phyloP scores from a whole-genome alignment of 2,329 filamentous ascomycete species.

The Alternaria novae-zelandiae region DNA sequence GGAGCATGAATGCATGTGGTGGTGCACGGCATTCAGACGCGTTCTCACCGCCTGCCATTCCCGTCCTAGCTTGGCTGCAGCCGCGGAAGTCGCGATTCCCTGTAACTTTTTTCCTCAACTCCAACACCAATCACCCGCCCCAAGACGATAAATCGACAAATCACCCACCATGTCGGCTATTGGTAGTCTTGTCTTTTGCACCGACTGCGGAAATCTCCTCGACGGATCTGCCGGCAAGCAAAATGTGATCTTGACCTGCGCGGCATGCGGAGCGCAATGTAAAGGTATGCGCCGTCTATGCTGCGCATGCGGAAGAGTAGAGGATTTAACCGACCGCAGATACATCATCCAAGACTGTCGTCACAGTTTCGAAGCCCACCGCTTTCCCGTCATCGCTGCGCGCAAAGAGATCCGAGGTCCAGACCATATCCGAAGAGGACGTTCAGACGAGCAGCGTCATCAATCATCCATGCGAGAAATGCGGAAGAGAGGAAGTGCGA shows the following conservation, averaged over 20 bases:
- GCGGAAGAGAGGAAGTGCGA: conserved; percentile 80
- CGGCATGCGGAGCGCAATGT: conserved; percentile 77
- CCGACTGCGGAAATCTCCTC: conserved; percentile 87
- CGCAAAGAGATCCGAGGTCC: conserved; percentile 84
- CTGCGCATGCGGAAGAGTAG: neutral
- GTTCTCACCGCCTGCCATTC: conserved; percentile 37
- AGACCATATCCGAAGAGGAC: conserved; percentile 79
- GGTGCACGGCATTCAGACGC: conserved; percentile 16
- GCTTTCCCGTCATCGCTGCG: conserved; percentile 91
- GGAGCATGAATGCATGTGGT: conserved; percentile 6
- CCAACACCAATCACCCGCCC: neutral
- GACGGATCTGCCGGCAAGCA: conserved; percentile 78
- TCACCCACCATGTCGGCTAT: conserved; percentile 76
- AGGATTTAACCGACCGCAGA: conserved; percentile 15
- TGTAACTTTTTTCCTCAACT: conserved; percentile 26
- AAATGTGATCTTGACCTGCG: conserved; percentile 79
- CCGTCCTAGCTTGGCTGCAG: conserved; percentile 18
- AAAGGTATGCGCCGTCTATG: conserved; percentile 1
- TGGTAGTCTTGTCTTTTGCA: conserved; percentile 91
- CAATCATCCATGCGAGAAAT: conserved; percentile 76
- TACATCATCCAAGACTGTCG: conserved; percentile 69
- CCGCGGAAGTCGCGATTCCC: conserved; percentile 24
- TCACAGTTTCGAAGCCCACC: conserved; percentile 83
- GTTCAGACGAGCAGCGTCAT: conserved; percentile 75
- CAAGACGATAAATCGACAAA: conserved; percentile 4